Evolutionary conservation across 2,329 filamentous ascomycete genomes (phyloP), one percentile per base, ranked within the genome.

Genomic region (Gremmenia infestans): DNA sequence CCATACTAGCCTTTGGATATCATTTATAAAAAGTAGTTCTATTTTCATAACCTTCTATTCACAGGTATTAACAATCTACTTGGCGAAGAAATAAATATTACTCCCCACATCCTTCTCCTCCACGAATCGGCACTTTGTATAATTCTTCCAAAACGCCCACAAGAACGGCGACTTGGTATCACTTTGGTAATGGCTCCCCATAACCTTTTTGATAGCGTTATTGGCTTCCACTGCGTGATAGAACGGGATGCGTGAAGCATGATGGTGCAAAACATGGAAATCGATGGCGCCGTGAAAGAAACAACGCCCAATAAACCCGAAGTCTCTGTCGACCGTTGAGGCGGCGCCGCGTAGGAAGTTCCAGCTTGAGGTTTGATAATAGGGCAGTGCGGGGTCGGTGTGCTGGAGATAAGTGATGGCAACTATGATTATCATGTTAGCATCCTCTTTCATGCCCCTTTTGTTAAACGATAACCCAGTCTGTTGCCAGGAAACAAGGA

Each of bases 401-500:
- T 89, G 86, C 71, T 89, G 86, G 15, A 89, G 82, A 71, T 86
- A 89, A 45, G 86, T 89, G 67, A 89, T 88, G 59, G 84, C 83
- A n/a, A 89, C 84, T 83, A 39, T 59, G 28, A 49, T 51, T 51
- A 25, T 39, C 32, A 35, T 39, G 50, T 64, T 58, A 62, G 67
- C 65, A 64, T 47, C 47, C 36, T 53, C 54, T 32, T 50, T 25
- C 23, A 12, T 19, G 6, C 12, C 54, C 8, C 28, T 32, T 32
- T 1, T 32, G 1, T 9, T 12, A 32, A 12, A 32, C 1, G 12
- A 12, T 32, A 4, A 3, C 3, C 9, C 9, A 4, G 9, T 12
- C 28, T 32, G 1, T 32, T 4, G 28, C 8, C 9, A 12, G 12
- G 28, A 32, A 11, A 32, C 9, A 32, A 12, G 12, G 3, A 32